Percentiles rank a stretch among this genome's conserved stretches.
Evolutionary conservation across 345 rosid species (phyloP).

Genomic region (Raphanus raphanistrum): DNA sequence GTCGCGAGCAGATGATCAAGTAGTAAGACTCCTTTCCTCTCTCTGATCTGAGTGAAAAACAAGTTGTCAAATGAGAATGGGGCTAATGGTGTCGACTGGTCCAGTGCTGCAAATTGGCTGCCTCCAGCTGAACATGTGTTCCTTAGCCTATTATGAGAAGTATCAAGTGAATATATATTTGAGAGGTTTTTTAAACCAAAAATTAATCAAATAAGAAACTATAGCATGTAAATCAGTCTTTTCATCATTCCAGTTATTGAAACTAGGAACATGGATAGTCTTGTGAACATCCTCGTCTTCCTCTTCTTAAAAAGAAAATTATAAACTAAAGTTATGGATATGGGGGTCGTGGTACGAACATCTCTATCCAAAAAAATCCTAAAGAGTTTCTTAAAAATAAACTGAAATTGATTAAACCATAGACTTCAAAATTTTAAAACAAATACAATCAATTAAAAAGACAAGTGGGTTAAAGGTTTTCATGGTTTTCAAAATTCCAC

Average conservation of each 20-base stretch:
- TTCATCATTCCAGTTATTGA: neutral
- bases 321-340: neutral
- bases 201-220: neutral
- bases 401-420: neutral
- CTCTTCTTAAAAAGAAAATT: neutral
- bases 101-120: slow-evolving; percentile 58
- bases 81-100: slow-evolving; percentile 51
- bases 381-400: neutral
- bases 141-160: slow-evolving; percentile 32
- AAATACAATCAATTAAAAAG: neutral
- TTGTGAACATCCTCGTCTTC: neutral
- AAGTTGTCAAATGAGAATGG: slow-evolving; percentile 52
- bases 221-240: neutral
- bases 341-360: neutral
- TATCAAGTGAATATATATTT: neutral
- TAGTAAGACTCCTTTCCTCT: slow-evolving; percentile 55
- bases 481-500: neutral
- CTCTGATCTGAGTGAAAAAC: slow-evolving; percentile 46
- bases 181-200: neutral
- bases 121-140: slow-evolving; percentile 40
- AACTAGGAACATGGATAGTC: neutral
- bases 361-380: neutral
- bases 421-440: neutral
- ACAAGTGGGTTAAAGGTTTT: neutral
- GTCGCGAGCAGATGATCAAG: slow-evolving; percentile 60